Base-by-base conservation (phyloP, 768 basidiomycete species). In the Leccinum uliginosum region DNA sequence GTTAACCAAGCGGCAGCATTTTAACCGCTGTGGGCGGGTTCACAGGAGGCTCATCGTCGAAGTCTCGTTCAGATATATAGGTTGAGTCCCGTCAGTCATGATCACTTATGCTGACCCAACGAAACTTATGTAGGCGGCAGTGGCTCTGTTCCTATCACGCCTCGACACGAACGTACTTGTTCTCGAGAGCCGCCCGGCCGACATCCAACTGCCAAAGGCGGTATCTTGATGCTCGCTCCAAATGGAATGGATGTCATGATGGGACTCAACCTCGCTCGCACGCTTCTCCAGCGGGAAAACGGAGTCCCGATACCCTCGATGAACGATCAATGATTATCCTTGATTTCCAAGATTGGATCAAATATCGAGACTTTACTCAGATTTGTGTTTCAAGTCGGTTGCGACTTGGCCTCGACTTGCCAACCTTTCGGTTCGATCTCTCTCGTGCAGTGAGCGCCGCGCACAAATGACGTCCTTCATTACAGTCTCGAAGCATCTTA, bases 341-440 rank as follows among this genome's bases (percentile, higher is more conserved):
- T 43, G 9, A 45, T 45, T 26, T 23, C 3, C 21, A 50, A 15
- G 19, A 56, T 26, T n/a, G 14, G 56, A 27, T 23, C 5, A 46
- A 23, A 11, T 26, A 26, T 30, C 58, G 43, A 70, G 26, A 49
- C 29, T 50, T 46, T 27, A 21, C 58, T 30, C 53, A 91, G 87
- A 59, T 85, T 92, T 55, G 79, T 99, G 51, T 94, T 92, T 65
- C 68, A 85, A 44, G 84, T 95, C 24, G 97, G 96, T 14, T 81
- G 84, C 59, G 77, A 89, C 55, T 73, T 99, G 30, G 94, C 94
- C 2, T 74, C 67, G 11, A 95, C 97, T 17, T 98, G 96, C 67
- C 92, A 98, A 67, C 85, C 87, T 38, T 96, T 98, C 66, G 92
- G 93, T 90, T 58, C 71, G 54, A 40, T 64, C 48, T n/a, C 27